Evolutionary conservation across 371 early-diverging fungal genomes (phyloP), one percentile per base, ranked within the genome.

Genomic region (Ordospora colligata): DNA sequence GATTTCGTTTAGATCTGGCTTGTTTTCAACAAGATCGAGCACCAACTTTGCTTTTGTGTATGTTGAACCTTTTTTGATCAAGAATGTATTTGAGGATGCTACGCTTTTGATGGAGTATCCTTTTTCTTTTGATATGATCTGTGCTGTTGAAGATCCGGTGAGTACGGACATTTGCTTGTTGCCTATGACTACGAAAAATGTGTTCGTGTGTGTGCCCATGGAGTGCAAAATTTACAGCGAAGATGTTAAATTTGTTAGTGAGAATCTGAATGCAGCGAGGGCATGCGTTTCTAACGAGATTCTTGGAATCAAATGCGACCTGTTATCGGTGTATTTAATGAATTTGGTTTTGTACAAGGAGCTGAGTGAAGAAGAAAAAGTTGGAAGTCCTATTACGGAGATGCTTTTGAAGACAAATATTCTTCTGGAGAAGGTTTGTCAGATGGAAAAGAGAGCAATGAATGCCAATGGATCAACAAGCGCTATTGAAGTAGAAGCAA

Each of bases 371-470:
- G 58, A 58, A 14, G 58, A 58, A 37, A 27, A 25, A 37, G 10
- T 6, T n/a, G 58, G 58, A 37, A 58, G 58, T 14, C 37, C 58
- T 0, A 40, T 58, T 5, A 40, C 27, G 37, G 58, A 58, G 37
- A 58, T 58, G 58, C 37, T 58, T 27, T 14, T 19, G 37, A 58
- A 58, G 58, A 37, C 37, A 37, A 58, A 12, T 12, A 58, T 58
- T 58, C 58, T 58, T 58, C 58, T 58, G 27, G 58, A 58, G 37
- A 58, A 58, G 19, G 40, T 58, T n/a, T 58, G 58, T 6, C n/a
- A 10, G 14, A 58, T 58, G 32, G 58, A 58, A 40, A 10, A 17
- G 17, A 58, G 19, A 19, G 58, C 37, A 14, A 37, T 6, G 40
- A 11, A n/a, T 17, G 17, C 32, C 0, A 27, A 1, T 14, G 19